Conservation (phyloP, 352 stramenopile species). For the Phytophthora megakarya region DNA sequence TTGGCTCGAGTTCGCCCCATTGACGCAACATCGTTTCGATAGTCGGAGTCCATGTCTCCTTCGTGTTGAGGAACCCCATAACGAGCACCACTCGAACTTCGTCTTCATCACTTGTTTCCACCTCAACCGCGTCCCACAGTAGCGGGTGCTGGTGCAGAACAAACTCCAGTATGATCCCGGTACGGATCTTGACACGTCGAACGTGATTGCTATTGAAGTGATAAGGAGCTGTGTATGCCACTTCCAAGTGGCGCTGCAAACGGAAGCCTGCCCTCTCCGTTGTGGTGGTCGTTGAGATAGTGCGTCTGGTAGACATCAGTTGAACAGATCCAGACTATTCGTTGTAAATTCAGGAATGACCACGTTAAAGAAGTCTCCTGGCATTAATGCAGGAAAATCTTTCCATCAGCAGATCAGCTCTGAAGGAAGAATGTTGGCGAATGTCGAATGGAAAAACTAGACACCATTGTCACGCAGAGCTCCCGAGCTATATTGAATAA, state of each 20-base stretch:
- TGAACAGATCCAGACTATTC: neutral
- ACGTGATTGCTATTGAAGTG: slow-evolving; percentile 40
- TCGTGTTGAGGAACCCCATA: slow-evolving; percentile 50
- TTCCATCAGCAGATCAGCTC: no score
- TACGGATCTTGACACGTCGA: slow-evolving; percentile 33
- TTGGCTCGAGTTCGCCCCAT: slow-evolving; percentile 20
- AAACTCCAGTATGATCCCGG: slow-evolving; percentile 47
- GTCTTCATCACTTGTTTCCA: neutral
- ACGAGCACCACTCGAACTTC: slow-evolving; percentile 43
- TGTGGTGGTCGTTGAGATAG: slow-evolving; percentile 13
- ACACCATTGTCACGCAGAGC: slow-evolving; percentile 13
- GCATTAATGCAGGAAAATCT: no score
- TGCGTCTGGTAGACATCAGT: slow-evolving; percentile 23
- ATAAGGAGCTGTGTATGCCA: slow-evolving; percentile 34
- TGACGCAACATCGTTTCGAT: slow-evolving; percentile 44
- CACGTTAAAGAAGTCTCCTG: no score
- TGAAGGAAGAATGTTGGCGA: no score
- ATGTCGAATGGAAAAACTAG: no score
- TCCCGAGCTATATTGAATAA: neutral
- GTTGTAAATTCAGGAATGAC: slow-evolving; percentile 17
- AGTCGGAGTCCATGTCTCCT: slow-evolving; percentile 46
- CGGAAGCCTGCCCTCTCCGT: slow-evolving; percentile 28
- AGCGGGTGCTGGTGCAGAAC: slow-evolving; percentile 39
- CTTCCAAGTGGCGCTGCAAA: slow-evolving; percentile 38
- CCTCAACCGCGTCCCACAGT: slow-evolving; percentile 1